Evolutionary conservation across 1,139 yeast genomes (phyloP).

Genomic region (Hansenula lynferdii): DNA sequence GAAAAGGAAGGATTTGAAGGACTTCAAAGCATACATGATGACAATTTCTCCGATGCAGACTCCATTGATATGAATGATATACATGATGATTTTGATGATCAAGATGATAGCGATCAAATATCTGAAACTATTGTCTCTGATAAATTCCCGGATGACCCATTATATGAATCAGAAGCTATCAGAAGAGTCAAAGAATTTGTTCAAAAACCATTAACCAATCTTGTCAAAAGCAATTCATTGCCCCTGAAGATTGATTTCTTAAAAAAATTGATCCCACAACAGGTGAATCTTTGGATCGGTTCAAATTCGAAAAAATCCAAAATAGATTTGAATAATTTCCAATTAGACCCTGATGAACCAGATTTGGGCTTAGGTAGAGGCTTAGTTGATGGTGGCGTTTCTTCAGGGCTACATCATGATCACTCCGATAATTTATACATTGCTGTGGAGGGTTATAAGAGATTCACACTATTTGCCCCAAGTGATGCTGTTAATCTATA

Average conservation of each 20-base stretch:
- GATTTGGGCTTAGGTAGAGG: conserved; percentile 45
- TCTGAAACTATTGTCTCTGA: conserved; percentile 19
- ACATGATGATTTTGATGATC: conserved; percentile 49
- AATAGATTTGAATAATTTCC: conserved; percentile 10
- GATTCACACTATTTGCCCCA: conserved; percentile 65
- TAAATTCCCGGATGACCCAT: conserved; percentile 19
- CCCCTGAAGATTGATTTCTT: conserved; percentile 42
- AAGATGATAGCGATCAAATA: conserved; percentile 18
- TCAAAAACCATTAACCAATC: conserved; percentile 57
- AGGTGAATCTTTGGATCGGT: conserved; percentile 73
- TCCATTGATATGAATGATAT: conserved; percentile 42
- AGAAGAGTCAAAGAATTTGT: conserved; percentile 40
- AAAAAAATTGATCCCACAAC: conserved; percentile 51
- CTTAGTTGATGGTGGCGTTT: conserved; percentile 50
- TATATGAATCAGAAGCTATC: conserved; percentile 26
- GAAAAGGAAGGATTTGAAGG: conserved; percentile 15
- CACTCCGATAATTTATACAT: conserved; percentile 73
- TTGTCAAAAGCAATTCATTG: conserved; percentile 27
- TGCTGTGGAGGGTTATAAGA: conserved; percentile 52
- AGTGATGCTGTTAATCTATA: conserved; percentile 49
- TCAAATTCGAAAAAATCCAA: conserved; percentile 16
- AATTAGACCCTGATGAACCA: conserved; percentile 18
- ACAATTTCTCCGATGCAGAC: conserved; percentile 28
- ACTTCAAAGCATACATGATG: conserved; percentile 8
- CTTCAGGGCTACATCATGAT: conserved; percentile 79